Base-by-base conservation (phyloP, 2,329 filamentous ascomycete genomes). In the Gyromitra esculenta region DNA sequence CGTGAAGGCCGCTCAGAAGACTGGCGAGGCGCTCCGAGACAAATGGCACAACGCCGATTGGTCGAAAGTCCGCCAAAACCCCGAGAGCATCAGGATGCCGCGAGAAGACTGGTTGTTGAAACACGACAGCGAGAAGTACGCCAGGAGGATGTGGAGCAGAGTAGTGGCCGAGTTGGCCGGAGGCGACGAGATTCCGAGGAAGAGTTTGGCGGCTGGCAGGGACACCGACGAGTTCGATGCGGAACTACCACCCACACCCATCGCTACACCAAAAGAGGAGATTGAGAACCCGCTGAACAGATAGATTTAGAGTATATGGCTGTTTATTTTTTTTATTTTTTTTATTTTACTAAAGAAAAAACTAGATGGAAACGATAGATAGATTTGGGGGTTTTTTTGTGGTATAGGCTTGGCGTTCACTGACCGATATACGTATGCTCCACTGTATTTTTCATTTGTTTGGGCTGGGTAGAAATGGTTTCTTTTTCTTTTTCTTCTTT, bases 1-100 rank as follows among this genome's bases (percentile, higher is more conserved):
- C 35, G 85, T 87, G 25, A 84, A 84, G 76, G 83, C 83, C 37
- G 84, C 86, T 13, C 85, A 87, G 82, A 85, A 85, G 77, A 86
- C 84, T 21, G 86, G 86, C 4, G 84, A 85, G 71, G 82, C 83
- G 63, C 85, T 86, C 1, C 82, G 85, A 41, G 85, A 87, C 77
- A 85, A 85, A 81, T 87, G 86, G 86, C 86, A 88, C 81, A 86
- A 85, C 80, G 86, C 86, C 6, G 85, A 86, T 80, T 87, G 85
- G 83, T 82, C 82, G 39, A 83, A 83, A 31, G 85, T 85, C n/a
- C 84, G 84, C 79, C 82, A 84, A 77, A 82, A 86, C 65, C 85
- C 85, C 0, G 82, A 84, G 73, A 85, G 83, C 48, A 86, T 87
- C 78, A 83, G 86, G 69, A 80, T 87, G 64, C 82, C 84, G 9